Evolutionary conservation across 371 early-diverging fungal species (phyloP).

Genomic region (Dichotomocladium elegans): DNA sequence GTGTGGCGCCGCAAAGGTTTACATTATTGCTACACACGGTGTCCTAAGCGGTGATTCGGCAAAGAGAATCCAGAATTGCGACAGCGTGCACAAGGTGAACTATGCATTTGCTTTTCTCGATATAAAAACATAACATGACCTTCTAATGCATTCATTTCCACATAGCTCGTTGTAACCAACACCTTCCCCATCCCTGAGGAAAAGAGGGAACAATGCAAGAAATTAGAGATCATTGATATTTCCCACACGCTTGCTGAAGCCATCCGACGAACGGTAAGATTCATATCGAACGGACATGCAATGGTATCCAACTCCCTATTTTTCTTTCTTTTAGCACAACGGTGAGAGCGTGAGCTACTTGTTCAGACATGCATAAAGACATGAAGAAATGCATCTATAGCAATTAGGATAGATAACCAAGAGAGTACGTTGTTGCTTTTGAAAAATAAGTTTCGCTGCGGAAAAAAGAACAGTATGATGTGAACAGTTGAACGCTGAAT

Average conservation of each 20-base stretch:
- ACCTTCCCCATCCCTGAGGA: slow-evolving; percentile 85
- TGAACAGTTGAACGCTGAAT: too few relatives aligned
- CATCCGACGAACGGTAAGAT: slow-evolving; percentile 82
- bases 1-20: slow-evolving; percentile 83
- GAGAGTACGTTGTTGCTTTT: too few relatives aligned
- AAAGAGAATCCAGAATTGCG: slow-evolving; percentile 79
- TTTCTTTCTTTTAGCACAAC: slow-evolving; percentile 66
- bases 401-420: too few relatives aligned
- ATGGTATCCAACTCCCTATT: neutral
- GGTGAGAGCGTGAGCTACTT: slow-evolving; percentile 94
- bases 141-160: neutral
- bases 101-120: too few relatives aligned
- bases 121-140: too few relatives aligned
- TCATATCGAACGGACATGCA: neutral
- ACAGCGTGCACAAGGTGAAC: slow-evolving; percentile 77
- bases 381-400: too few relatives aligned
- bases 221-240: slow-evolving; percentile 87
- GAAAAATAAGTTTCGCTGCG: too few relatives aligned
- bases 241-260: slow-evolving; percentile 92
- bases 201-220: slow-evolving; percentile 67
- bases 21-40: slow-evolving; percentile 94
- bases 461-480: too few relatives aligned
- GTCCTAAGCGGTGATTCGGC: slow-evolving; percentile 86
- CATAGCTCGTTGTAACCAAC: slow-evolving; percentile 86
- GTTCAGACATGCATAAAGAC: slow-evolving; percentile 63